Base-by-base conservation (phyloP, 2,329 filamentous ascomycete species). In the Ampelomyces quisqualis region DNA sequence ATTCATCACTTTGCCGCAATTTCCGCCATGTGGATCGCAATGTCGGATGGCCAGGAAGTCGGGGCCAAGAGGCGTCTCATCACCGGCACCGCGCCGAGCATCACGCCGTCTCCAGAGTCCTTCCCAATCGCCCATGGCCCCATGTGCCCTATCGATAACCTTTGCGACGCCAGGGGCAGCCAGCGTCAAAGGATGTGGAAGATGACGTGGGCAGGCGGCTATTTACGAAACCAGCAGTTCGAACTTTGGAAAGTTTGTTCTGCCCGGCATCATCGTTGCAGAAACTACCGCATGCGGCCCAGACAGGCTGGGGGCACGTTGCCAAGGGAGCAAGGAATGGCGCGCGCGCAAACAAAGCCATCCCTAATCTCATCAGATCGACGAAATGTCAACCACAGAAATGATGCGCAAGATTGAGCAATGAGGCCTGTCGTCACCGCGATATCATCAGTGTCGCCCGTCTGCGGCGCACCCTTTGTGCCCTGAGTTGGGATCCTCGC, bases 151-250 rank as follows among this genome's bases (percentile, higher is more conserved):
- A 49, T 49, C 45, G 45, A 49, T 49, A 45, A 15, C 18, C 18
- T 22, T 23, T 10, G 34, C 15, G 15, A 6, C 14, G 11, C 21
- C 21, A 27, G 17, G 27, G 31, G 35, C 29, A 34, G 43, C 31
- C 29, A 32, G 32, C 14, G 27, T 28, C 32, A 37, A 36, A 17
- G 33, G 21, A 17, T 33, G 37, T 14, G 9, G 39, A 19, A 11
- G 35, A 52, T 56, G 53, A 56, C 53, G 53, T 54, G 37, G 42
- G 3, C 34, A 33, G 24, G 50, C 42, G 52, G 47, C 35, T 47
- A 39, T 34, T 36, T 23, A 40, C 48, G 46, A 49, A 49, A 50
- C 48, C 39, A 31, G 38, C 9, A 39, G n/a, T n/a, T n/a, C n/a
- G n/a, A n/a, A n/a, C n/a, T n/a, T 34, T 47, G 37, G 37, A 34